Percentiles rank a stretch among this genome's conserved stretches.
These are phyloP conservation scores for Spathaspora hagerdaliae DNA, from an alignment of 805 yeast species.

Conservation along the genomic window DNA sequence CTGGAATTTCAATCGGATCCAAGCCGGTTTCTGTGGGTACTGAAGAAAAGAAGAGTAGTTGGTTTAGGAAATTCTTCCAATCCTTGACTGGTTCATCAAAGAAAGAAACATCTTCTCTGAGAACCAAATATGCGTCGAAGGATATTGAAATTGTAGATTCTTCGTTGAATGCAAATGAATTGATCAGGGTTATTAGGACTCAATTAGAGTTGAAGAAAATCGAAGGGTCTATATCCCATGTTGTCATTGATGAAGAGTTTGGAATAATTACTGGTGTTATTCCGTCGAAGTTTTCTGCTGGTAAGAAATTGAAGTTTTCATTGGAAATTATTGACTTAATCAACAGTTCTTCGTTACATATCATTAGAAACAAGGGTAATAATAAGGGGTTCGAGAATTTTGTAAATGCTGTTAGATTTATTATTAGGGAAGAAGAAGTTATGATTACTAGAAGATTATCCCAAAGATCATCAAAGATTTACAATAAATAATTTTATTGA, in stretches of 20 bases:
- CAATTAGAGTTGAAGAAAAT: conserved; percentile 44
- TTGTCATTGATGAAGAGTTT: conserved; percentile 40
- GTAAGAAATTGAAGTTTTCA: conserved; percentile 45
- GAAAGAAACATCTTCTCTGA: neutral
- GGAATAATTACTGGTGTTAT: conserved; percentile 43
- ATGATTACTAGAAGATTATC: conserved; percentile 1
- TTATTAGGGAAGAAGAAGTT: conserved; percentile 41
- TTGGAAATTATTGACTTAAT: conserved; percentile 38
- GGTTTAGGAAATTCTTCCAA: conserved; percentile 38
- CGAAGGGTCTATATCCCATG: conserved; percentile 46
- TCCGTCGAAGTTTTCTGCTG: conserved; percentile 43
- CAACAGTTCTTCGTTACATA: conserved; percentile 36
- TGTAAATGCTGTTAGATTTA: conserved; percentile 38
- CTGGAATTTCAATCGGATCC: conserved; percentile 29
- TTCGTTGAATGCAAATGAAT: conserved; percentile 22
- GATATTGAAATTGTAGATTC: conserved; percentile 34
- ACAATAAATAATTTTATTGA: neutral
- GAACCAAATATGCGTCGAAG: conserved; percentile 6
- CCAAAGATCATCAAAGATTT: neutral
- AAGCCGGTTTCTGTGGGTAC: conserved; percentile 1
- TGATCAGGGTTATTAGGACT: conserved; percentile 31
- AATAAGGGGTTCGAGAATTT: conserved; percentile 43
- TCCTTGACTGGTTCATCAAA: conserved; percentile 14
- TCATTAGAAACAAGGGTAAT: conserved; percentile 43
- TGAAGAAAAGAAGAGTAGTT: conserved; percentile 14